Evolutionary conservation across 2,329 filamentous ascomycete genomes (phyloP).

Genomic region (Aspergillus bombycis): DNA sequence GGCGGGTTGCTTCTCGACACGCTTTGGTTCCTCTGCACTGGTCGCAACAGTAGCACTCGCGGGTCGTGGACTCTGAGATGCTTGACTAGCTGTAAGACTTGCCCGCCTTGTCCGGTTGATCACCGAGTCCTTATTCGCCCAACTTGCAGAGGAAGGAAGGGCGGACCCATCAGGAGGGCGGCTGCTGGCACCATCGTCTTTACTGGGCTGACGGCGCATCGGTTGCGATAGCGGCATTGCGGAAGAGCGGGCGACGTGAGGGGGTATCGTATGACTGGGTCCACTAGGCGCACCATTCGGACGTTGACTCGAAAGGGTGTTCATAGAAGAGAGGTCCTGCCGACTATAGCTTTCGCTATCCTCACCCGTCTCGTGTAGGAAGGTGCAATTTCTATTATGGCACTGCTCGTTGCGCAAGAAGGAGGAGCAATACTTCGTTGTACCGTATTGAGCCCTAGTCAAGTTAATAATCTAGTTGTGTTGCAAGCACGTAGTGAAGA

Average conservation of each 20-base stretch:
- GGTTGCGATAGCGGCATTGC: constrained; percentile 57
- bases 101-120: constrained; percentile 65
- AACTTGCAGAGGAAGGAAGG: constrained; percentile 90
- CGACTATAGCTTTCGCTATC: constrained; percentile 96
- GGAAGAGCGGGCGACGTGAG: constrained; percentile 50
- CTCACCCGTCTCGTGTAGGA: constrained; percentile 96
- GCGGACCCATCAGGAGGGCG: constrained; percentile 76
- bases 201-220: constrained; percentile 77
- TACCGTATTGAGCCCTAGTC: constrained; percentile 72
- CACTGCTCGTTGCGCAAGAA: constrained; percentile 94
- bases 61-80: constrained; percentile 77
- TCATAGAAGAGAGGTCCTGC: constrained; percentile 92
- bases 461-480: constrained; percentile 9
- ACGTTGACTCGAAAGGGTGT: constrained; percentile 79
- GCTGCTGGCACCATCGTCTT: constrained; percentile 65
- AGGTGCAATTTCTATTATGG: constrained; percentile 96
- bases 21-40: constrained; percentile 39
- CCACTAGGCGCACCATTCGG: constrained; percentile 36
- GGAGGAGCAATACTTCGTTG: constrained; percentile 97
- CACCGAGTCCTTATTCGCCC: constrained; percentile 74
- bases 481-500: background rate
- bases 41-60: constrained; percentile 49
- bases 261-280: constrained; percentile 34
- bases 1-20: constrained; percentile 34
- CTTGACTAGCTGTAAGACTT: constrained; percentile 81